Percentiles rank a stretch among this genome's conserved stretches.
These are phyloP conservation scores for Tylopilus rubrobrunneus DNA, from an alignment of 768 basidiomycete species.

Conservation along the genomic window DNA sequence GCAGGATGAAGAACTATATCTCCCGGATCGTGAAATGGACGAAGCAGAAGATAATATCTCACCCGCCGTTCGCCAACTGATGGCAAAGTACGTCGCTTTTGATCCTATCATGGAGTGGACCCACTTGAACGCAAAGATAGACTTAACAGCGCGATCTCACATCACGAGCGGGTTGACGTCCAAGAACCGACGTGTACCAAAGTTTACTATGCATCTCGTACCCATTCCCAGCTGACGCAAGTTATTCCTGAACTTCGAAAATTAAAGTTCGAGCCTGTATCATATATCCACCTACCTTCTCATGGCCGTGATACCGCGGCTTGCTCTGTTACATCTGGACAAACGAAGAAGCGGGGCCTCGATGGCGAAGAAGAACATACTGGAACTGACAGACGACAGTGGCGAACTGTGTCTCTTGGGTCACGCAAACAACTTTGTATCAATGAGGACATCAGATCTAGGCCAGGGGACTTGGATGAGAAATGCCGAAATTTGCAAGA, in stretches of 20 bases:
- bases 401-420: conserved; percentile 79
- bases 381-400: conserved; percentile 24
- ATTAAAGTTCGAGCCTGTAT: conserved; percentile 48
- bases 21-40: conserved; percentile 52
- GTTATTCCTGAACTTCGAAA: conserved; percentile 80
- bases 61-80: conserved; percentile 71
- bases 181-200: conserved; percentile 66
- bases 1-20: conserved; percentile 62
- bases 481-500: conserved; percentile 77
- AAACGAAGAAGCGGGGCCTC: conserved; percentile 18
- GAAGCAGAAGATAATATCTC: conserved; percentile 58
- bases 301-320: background rate
- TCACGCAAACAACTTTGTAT: conserved; percentile 92
- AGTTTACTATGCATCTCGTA: conserved; percentile 92
- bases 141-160: conserved; percentile 9
- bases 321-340: background rate
- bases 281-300: conserved; percentile 15
- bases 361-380: conserved; percentile 23
- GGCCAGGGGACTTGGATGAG: conserved; percentile 76
- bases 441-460: conserved; percentile 68
- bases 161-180: conserved; percentile 7
- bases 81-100: conserved; percentile 59
- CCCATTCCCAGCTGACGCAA: conserved; percentile 94
- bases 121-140: conserved; percentile 9
- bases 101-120: background rate